Conservation (phyloP, 306 rosid species). For the Dicorynia guianensis region DNA sequence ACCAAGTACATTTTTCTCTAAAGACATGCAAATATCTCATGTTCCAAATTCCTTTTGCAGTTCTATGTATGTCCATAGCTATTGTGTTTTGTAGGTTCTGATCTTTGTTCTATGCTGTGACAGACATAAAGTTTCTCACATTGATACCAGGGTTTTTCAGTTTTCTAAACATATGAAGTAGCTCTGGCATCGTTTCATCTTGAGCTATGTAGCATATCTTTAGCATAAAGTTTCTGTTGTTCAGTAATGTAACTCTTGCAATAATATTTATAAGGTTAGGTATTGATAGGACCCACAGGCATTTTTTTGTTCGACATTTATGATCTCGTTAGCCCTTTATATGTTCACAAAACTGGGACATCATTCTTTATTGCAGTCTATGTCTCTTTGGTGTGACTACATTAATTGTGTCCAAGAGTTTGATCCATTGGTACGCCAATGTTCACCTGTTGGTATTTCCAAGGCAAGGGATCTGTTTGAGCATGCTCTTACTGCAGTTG, state of each 20-base stretch:
- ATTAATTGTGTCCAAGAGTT: conserved; percentile 66
- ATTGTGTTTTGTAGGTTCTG: neutral
- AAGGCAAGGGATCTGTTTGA: conserved; percentile 85
- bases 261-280: neutral
- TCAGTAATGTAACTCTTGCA: neutral
- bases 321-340: conserved; percentile 8
- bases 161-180: neutral
- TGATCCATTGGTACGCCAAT: conserved; percentile 63
- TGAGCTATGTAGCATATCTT: neutral
- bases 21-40: neutral
- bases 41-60: neutral
- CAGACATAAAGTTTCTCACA: neutral
- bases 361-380: conserved; percentile 67
- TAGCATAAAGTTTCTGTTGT: neutral
- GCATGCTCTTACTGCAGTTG: conserved; percentile 82
- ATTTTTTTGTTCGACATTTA: conserved; percentile 3
- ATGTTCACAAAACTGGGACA: conserved; percentile 32
- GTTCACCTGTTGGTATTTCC: conserved; percentile 65
- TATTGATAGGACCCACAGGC: neutral
- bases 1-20: neutral
- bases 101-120: neutral
- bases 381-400: conserved; percentile 83
- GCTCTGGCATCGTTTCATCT: neutral
- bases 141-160: neutral
- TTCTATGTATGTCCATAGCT: neutral